Base-by-base conservation (phyloP, 192 early-diverging fungal genomes). In the Haplosporangium gracile region DNA sequence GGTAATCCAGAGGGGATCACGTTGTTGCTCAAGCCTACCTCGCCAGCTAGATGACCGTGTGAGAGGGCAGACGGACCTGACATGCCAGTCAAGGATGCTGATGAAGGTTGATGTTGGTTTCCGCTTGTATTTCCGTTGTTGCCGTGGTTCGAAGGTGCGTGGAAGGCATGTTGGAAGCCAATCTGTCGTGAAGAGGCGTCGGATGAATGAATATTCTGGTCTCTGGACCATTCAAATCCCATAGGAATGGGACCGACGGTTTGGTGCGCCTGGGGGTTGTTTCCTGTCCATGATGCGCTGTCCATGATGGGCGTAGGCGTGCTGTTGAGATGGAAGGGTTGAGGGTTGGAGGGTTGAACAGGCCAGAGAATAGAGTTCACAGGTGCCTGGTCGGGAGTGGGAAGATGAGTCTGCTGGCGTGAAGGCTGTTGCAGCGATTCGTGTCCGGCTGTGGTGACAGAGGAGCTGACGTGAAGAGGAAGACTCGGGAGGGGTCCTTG, bases 211-310 rank as follows among this genome's bases (percentile, higher is more conserved):
- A 79, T 55, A 45, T 71, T 80, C 68, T 85, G 81, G 15, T 85
- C 83, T 40, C 83, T 78, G 39, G 82, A 45, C 83, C 83, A 85
- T 4, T 85, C 83, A 77, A 85, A 85, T 20, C 78, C 78, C 78
- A 80, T 80, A 16, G 82, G 77, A 36, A 83, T 78, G 5, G 82
- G 82, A 18, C 82, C 82, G 43, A 85, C 77, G 20, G 77, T 47
- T 26, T 79, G 81, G 11, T 83, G 83, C 24, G 83, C 78, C 13
- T 72, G 22, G 16, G 83, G 38, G 68, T 42, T 73, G 70, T 68
- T 85, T 38, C 77, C 77, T 70, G 83, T 60, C 83, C 83, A 85
- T 65, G 83, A 39, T 26, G 83, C 68, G 70, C 78, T 55, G 39
- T 85, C 83, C 83, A 85, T 85, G 78, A 85, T 77, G 77, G 73